Conservation (phyloP, 1,139 yeast genomes). For the Pichia sp. region DNA sequence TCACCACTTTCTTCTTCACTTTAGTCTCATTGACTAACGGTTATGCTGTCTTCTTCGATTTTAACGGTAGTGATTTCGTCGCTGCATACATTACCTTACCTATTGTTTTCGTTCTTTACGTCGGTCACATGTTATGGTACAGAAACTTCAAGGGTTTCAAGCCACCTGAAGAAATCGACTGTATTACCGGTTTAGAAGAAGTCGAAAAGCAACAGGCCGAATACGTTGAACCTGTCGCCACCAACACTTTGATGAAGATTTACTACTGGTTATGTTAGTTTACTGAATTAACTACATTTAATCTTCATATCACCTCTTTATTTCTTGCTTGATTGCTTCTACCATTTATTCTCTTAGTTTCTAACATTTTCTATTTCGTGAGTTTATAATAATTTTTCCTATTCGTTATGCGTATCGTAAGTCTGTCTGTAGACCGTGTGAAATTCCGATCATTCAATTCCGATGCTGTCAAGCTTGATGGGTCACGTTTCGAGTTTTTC, state of each 20-base stretch:
- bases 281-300: no score
- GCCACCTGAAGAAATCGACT: conserved; percentile 45
- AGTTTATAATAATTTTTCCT: no score
- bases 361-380: no score
- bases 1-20: conserved; percentile 41
- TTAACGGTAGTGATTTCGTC: conserved; percentile 47
- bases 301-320: no score
- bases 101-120: conserved; percentile 45
- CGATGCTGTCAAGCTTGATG: no score
- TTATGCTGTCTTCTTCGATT: conserved; percentile 43
- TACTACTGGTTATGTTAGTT: conserved; percentile 40
- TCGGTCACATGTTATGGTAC: conserved; percentile 36
- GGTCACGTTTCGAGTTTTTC: no score
- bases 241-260: conserved; percentile 35
- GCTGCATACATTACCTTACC: conserved; percentile 66
- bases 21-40: conserved; percentile 56
- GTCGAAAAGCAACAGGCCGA: conserved; percentile 40
- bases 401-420: no score
- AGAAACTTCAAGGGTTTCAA: conserved; percentile 34
- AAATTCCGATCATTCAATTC: no score
- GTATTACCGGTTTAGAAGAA: conserved; percentile 43
- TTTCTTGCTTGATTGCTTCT: no score
- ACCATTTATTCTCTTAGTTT: no score
- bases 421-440: no score
- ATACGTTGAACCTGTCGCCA: conserved; percentile 37